Conservation (phyloP, 805 yeast genomes). For the Kazachstania martiniae region DNA sequence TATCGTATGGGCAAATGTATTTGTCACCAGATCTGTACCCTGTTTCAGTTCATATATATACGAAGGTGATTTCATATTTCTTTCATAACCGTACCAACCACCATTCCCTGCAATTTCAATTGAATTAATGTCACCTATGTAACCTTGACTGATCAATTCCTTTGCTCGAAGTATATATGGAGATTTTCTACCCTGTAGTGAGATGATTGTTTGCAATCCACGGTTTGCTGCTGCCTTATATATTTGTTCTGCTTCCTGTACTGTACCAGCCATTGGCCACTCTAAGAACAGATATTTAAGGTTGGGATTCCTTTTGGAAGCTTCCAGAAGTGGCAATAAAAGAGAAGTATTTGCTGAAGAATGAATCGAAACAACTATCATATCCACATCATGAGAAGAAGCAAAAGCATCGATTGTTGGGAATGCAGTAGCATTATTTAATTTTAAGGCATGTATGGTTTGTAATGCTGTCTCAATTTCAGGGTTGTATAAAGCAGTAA, state of each 20-base stretch:
- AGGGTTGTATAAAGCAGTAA: conserved; percentile 19
- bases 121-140: conserved; percentile 24
- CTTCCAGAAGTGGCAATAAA: conserved; percentile 14
- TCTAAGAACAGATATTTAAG: conserved; percentile 21
- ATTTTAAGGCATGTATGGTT: conserved; percentile 17
- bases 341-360: conserved; percentile 13
- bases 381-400: conserved; percentile 14
- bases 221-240: conserved; percentile 17
- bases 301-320: conserved; percentile 14
- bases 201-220: conserved; percentile 21
- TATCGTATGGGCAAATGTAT: conserved; percentile 25
- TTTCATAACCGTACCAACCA: conserved; percentile 26
- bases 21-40: conserved; percentile 21
- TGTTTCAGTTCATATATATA: conserved; percentile 20
- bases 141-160: conserved; percentile 21
- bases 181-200: conserved; percentile 25
- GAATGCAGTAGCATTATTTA: conserved; percentile 18
- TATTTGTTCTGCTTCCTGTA: conserved; percentile 20
- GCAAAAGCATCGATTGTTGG: conserved; percentile 19
- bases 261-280: conserved; percentile 20
- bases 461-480: conserved; percentile 12
- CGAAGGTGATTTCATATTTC: conserved; percentile 18
- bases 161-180: conserved; percentile 25
- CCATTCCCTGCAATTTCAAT: conserved; percentile 24
- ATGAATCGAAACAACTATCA: conserved; percentile 19